These are phyloP conservation scores for Alternaria viburni DNA, from an alignment of 2,329 filamentous ascomycete species.

Conservation along the genomic window DNA sequence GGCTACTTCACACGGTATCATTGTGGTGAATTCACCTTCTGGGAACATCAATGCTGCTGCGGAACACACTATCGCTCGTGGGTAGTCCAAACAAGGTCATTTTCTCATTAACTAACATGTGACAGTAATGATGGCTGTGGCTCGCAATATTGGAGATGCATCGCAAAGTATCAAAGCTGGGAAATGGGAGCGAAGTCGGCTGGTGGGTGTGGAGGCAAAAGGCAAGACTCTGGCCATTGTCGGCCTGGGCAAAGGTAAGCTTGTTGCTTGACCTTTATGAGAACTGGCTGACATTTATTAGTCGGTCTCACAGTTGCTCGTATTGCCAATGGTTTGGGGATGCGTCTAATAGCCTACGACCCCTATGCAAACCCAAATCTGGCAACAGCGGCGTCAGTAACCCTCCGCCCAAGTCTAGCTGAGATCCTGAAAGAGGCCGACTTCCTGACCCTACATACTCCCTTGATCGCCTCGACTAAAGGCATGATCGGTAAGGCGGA, in stretches of 20 bases:
- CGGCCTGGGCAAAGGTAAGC: slow-evolving; percentile 74
- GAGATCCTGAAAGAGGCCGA: slow-evolving; percentile 71
- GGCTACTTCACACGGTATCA: slow-evolving; percentile 74
- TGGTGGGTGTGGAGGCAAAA: slow-evolving; percentile 79
- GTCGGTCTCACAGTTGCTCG: slow-evolving; percentile 79
- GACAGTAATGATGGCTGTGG: slow-evolving; percentile 71
- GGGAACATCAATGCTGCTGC: slow-evolving; percentile 83
- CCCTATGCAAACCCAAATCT: slow-evolving; percentile 79
- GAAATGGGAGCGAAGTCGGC: slow-evolving; percentile 75
- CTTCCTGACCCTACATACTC: slow-evolving; percentile 82
- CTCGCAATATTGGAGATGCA: slow-evolving; percentile 74
- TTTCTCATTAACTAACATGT: slow-evolving; percentile 31
- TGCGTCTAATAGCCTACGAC: slow-evolving; percentile 76
- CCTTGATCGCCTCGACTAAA: slow-evolving; percentile 76
- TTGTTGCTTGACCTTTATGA: background rate
- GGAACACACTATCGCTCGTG: slow-evolving; percentile 72
- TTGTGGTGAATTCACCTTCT: slow-evolving; percentile 79
- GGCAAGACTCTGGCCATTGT: slow-evolving; percentile 78
- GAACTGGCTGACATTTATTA: slow-evolving; percentile 37
- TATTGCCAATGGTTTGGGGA: slow-evolving; percentile 78
- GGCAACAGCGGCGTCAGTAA: slow-evolving; percentile 70
- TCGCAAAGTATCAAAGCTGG: slow-evolving; percentile 73
- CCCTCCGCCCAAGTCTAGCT: slow-evolving; percentile 63
- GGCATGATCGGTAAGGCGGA: slow-evolving; percentile 74
- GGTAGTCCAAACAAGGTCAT: slow-evolving; percentile 17